These are phyloP conservation scores for Umbelopsis ramanniana DNA, from an alignment of 192 early-diverging fungal species.

Conservation along the genomic window DNA sequence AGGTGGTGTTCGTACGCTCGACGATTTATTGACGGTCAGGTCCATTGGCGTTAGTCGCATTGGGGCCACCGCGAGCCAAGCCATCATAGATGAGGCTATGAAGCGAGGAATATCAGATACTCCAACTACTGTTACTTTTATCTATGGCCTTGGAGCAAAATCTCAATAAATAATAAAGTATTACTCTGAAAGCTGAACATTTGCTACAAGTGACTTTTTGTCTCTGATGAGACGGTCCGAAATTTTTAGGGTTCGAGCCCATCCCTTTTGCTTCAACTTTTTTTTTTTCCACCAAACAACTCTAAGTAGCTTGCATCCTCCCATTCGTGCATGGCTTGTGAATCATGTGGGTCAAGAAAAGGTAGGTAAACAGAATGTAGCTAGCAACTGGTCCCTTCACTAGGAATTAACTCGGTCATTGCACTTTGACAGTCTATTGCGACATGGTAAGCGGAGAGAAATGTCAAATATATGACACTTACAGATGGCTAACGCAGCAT, in stretches of 20 bases:
- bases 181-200: too few species aligned
- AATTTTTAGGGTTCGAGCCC: too few species aligned
- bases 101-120: background rate
- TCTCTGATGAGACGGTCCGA: too few species aligned
- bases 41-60: constrained; percentile 52
- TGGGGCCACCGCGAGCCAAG: constrained; percentile 44
- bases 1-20: constrained; percentile 50
- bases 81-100: constrained; percentile 44
- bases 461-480: background rate
- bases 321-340: constrained; percentile 16
- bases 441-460: constrained; percentile 18
- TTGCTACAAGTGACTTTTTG: too few species aligned
- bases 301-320: too few species aligned
- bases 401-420: background rate
- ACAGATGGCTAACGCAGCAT: background rate
- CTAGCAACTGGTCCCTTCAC: background rate
- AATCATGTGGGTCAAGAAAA: constrained; percentile 27
- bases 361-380: background rate
- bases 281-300: background rate
- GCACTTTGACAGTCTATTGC: constrained; percentile 16
- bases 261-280: background rate
- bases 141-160: background rate
- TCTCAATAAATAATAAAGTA: background rate
- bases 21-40: constrained; percentile 47
- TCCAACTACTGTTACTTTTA: background rate